These are phyloP conservation scores for Cytidiella melzeri DNA, from an alignment of 768 basidiomycete species.

Conservation along the genomic window DNA sequence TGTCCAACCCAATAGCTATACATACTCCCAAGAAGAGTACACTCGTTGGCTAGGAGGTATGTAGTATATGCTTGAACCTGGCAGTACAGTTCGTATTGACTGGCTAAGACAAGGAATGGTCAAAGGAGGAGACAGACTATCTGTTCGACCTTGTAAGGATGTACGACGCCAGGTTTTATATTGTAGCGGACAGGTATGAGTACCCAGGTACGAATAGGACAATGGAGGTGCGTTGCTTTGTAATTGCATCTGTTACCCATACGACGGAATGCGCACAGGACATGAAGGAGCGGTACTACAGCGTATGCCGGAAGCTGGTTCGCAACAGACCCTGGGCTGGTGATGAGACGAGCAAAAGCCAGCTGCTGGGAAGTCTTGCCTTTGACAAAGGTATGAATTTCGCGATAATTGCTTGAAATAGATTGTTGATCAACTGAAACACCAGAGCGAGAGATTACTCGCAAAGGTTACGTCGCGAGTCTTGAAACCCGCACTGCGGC, in stretches of 20 bases:
- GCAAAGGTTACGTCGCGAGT: constrained; percentile 81
- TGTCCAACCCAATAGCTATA: constrained; percentile 53
- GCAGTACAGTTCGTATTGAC: not conserved
- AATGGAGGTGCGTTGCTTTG: constrained; percentile 76
- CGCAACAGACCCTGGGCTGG: constrained; percentile 80
- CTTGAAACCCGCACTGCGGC: constrained; percentile 86
- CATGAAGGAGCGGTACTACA: constrained; percentile 90
- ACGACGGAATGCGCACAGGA: no score
- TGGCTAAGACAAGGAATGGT: constrained; percentile 71
- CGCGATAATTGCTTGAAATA: not conserved
- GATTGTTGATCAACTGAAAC: not conserved
- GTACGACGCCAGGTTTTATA: constrained; percentile 85
- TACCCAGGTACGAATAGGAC: constrained; percentile 48
- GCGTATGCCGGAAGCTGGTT: constrained; percentile 83
- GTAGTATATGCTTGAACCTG: constrained; percentile 10
- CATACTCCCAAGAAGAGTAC: constrained; percentile 87
- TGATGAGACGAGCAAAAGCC: constrained; percentile 66
- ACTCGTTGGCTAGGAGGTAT: constrained; percentile 68
- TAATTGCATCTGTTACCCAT: no score
- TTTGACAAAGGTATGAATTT: constrained; percentile 77
- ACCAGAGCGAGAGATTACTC: constrained; percentile 76
- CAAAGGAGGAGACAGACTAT: constrained; percentile 91
- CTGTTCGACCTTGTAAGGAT: constrained; percentile 74
- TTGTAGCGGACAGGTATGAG: constrained; percentile 87
- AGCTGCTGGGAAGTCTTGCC: constrained; percentile 61